Base-by-base conservation (phyloP, 2,329 filamentous ascomycete genomes). In the Penicillium sp. region DNA sequence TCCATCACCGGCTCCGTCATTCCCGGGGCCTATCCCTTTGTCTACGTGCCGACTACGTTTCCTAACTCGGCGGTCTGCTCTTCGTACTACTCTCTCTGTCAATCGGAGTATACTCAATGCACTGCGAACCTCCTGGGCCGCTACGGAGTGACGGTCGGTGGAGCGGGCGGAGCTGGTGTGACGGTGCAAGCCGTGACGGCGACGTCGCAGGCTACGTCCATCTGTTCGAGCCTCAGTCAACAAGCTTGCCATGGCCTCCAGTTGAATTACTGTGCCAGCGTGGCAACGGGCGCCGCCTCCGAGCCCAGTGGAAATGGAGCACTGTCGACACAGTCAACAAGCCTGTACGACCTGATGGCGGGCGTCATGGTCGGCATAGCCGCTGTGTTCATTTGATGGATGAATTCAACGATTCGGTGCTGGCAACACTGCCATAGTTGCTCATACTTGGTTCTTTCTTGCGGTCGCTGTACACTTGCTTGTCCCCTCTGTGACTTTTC, bases 11-110 rank as follows among this genome's bases (percentile, higher is more conserved):
- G 60, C 4, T 66, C 66, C 13, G 77, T 72, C n/a, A 67, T 79
- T 13, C 60, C 71, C 26, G 77, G 76, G 50, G 68, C 69, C 9
- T 81, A 74, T 52, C 76, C 77, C 13, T 80, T 79, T 53, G 61
- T 76, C 44, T 71, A 70, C 55, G 75, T 80, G 44, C 74, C 78
- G 12, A 80, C 78, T 2, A 73, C 73, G 48, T 80, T 80, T 60
- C 61, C 66, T 28, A 73, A 78, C 49, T 71, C 74, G 51, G 71
- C 68, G 44, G 68, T 71, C 35, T 81, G 78, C 63, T 75, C 76
- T 27, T 74, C 73, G 41, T 77, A 77, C 63, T 80, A 78, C 65
- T 74, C 74, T 32, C 66, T 67, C 47, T 80, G 78, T 50, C 71
- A 77, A 58, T 69, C 65, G 36, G 71, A 78, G 46, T 76, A 69